Evolutionary conservation across 2,329 filamentous ascomycete genomes (phyloP).

Genomic region (Apiospora sp.): DNA sequence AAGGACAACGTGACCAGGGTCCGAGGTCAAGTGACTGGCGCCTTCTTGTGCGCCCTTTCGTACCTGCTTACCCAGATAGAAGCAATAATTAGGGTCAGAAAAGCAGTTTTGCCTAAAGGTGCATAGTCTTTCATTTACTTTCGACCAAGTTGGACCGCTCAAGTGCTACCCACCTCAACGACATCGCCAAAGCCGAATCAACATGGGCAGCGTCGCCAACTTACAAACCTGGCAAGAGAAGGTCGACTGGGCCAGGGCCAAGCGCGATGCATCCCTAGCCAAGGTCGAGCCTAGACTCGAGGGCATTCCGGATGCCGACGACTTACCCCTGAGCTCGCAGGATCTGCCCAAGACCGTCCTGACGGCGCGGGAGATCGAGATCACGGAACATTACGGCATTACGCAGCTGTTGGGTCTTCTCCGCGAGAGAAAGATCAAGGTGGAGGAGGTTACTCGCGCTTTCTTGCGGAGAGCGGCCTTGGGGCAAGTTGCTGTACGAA

Average conservation of each 20-base stretch:
- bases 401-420: constrained; percentile 16
- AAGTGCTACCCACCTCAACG: neutral
- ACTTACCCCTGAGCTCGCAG: constrained; percentile 24
- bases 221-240: constrained; percentile 1
- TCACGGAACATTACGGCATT: constrained; percentile 26
- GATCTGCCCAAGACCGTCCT: constrained; percentile 25
- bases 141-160: neutral
- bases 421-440: constrained; percentile 18
- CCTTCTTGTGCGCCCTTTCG: neutral
- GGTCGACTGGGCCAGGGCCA: neutral
- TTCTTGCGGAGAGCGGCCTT: constrained; percentile 29
- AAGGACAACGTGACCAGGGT: neutral
- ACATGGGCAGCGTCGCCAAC: neutral
- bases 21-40: neutral
- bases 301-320: constrained; percentile 21
- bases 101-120: neutral
- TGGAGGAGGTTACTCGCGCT: constrained; percentile 29
- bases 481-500: constrained; percentile 27
- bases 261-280: constrained; percentile 46
- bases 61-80: too few relatives aligned
- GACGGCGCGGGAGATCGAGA: constrained; percentile 26
- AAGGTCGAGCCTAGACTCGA: constrained; percentile 27
- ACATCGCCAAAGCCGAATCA: neutral
- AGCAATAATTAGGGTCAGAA: neutral
- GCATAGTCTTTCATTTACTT: neutral